These are phyloP conservation scores for Aspergillus heteromorphus DNA, from an alignment of 495 filamentous ascomycete species.

Conservation along the genomic window DNA sequence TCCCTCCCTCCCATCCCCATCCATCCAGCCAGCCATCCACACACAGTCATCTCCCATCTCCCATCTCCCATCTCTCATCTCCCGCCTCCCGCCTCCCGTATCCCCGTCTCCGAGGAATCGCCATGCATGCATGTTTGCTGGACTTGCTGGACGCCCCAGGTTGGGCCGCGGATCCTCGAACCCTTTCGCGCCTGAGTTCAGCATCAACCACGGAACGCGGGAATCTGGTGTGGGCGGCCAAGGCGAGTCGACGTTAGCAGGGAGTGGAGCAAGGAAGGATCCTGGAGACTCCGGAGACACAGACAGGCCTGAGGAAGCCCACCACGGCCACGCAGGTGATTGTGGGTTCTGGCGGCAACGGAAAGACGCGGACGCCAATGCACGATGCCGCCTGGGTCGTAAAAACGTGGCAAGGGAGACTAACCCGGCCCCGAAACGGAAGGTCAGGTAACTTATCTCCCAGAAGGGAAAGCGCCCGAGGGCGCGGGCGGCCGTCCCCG, in stretches of 20 bases:
- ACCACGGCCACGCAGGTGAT: conserved; percentile 13
- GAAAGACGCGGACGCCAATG: conserved; percentile 42
- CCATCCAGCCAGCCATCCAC: no score
- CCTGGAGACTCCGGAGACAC: conserved; percentile 13
- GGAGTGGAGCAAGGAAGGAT: conserved; percentile 11
- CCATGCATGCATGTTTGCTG: not conserved
- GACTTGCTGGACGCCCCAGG: conserved; percentile 1
- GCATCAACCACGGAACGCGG: conserved; percentile 3
- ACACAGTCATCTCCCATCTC: no score
- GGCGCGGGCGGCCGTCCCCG: no score
- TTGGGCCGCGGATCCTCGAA: not conserved
- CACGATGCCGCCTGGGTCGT: conserved; percentile 33
- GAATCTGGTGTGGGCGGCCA: conserved; percentile 10
- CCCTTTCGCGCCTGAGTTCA: not conserved
- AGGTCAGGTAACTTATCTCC: not conserved
- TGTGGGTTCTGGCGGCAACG: conserved; percentile 29
- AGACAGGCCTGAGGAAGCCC: conserved; percentile 9
- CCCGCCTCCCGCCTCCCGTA: no score
- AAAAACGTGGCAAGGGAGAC: conserved; percentile 37
- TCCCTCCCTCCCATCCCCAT: no score
- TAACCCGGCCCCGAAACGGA: not conserved
- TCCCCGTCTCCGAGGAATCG: not conserved
- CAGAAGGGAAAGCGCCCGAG: no score
- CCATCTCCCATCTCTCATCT: no score
- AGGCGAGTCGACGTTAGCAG: conserved; percentile 12